phyloP scores from a whole-genome alignment of 495 filamentous ascomycete genomes.

The Sordaria brevicollis region DNA sequence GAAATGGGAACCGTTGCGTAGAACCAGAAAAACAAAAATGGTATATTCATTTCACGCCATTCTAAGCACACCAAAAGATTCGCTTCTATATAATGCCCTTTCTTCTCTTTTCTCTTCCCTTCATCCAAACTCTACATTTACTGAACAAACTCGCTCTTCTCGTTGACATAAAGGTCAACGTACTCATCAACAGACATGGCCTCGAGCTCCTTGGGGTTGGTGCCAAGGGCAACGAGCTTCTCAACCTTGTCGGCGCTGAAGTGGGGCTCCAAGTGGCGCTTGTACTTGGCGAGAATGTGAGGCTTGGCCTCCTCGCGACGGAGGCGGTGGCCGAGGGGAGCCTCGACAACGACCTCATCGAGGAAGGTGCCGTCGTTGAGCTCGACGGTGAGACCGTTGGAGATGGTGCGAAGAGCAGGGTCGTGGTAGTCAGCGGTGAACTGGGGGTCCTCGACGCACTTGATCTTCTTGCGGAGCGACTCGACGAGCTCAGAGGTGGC shows the following conservation, averaged over 20 bases:
- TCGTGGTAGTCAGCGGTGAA: slow-evolving; percentile 94
- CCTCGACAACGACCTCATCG: slow-evolving; percentile 87
- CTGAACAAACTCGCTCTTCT: slow-evolving; percentile 44
- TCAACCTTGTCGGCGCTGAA: slow-evolving; percentile 64
- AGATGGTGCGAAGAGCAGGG: slow-evolving; percentile 83
- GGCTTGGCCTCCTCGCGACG: slow-evolving; percentile 95
- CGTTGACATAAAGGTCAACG: slow-evolving; percentile 76
- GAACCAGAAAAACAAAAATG: background rate
- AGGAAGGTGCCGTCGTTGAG: slow-evolving; percentile 92
- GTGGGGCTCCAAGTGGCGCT: slow-evolving; percentile 79
- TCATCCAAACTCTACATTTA: slow-evolving; percentile 1
- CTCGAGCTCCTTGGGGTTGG: slow-evolving; percentile 64
- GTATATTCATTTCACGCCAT: background rate
- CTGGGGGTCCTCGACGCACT: slow-evolving; percentile 88
- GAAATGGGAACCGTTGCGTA: background rate
- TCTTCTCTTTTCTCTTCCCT: background rate
- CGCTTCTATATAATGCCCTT: background rate
- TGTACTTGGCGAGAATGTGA: slow-evolving; percentile 87
- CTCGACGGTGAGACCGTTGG: slow-evolving; percentile 87
- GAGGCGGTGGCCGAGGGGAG: slow-evolving; percentile 84
- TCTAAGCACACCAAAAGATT: background rate
- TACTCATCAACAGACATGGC: slow-evolving; percentile 79
- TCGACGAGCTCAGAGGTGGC: slow-evolving; percentile 85
- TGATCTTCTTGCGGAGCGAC: slow-evolving; percentile 79
- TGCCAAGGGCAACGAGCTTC: slow-evolving; percentile 66